Base-by-base conservation (phyloP, 192 early-diverging fungal species). In the Mortierella hygrophila region DNA sequence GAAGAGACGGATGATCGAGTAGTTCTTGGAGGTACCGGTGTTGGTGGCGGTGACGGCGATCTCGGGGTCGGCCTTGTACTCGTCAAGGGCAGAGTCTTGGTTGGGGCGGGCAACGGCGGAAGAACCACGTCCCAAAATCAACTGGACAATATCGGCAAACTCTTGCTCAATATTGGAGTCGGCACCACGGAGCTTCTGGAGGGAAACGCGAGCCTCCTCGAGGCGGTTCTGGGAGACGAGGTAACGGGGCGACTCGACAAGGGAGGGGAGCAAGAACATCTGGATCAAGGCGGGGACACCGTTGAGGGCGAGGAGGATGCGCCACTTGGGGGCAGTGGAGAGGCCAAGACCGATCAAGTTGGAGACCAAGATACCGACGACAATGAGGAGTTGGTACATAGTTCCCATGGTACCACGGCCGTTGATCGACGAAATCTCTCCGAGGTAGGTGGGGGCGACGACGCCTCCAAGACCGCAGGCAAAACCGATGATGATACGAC, bases 161-260 rank as follows among this genome's bases (percentile, higher is more conserved):
- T 95, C 94, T 10, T 82, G 77, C 44, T 92, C 93, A 75, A 95
- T 90, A 72, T 92, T 87, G 13, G 89, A 72, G 0, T 57, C 55
- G n/a, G 87, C 79, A 42, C 87, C 82, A 81, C 94, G 92, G 71
- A 95, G 89, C 41, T 82, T 85, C 54, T 87, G 75, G 74, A 95
- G 90, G 1, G 91, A 63, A 37, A 82, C 40, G 18, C 90, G 89
- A 13, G 94, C 94, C 73, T 94, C 94, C 23, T 93, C 89, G 6
- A 90, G 86, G 74, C 91, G 89, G 73, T 93, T 93, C 84, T 93
- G 91, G 44, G 92, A 92, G 60, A 94, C 83, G 47, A 95, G 88
- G 87, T 92, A 95, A 52, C 93, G 92, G 40, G 97, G 97, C 20
- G 93, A 94, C 75, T 98, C 97, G 73, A 94, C 94, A 71, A 89